Percentiles rank a stretch among this genome's conserved stretches.
These are phyloP conservation scores for Heimioporus sp. DNA, from an alignment of 768 basidiomycete genomes.

Conservation along the genomic window DNA sequence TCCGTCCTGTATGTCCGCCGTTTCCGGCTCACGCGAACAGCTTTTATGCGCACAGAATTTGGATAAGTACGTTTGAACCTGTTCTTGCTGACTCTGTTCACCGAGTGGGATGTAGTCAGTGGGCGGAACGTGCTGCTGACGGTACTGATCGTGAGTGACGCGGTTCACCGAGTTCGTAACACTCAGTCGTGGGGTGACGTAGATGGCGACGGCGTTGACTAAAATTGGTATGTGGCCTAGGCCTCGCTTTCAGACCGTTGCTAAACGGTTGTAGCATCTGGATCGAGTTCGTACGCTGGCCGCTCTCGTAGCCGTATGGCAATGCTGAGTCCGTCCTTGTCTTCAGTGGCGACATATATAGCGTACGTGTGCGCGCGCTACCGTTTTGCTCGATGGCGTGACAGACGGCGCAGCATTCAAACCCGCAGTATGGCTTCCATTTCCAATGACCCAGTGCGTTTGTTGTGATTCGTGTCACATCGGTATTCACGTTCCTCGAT, in stretches of 20 bases:
- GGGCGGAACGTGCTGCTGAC: neutral
- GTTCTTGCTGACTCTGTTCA: neutral
- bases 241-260: neutral
- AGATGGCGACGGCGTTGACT: neutral
- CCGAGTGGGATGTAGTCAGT: constrained; percentile 1
- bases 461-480: too few relatives aligned
- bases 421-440: neutral
- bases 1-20: too few relatives aligned
- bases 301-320: neutral
- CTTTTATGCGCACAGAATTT: constrained; percentile 12
- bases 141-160: constrained; percentile 5
- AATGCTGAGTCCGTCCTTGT: neutral
- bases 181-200: neutral
- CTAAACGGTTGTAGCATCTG: neutral
- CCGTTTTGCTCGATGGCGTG: too few relatives aligned
- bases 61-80: constrained; percentile 6
- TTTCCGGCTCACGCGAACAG: neutral
- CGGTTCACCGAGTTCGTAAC: neutral
- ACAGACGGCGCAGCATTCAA: neutral
- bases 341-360: too few relatives aligned
- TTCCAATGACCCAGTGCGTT: neutral
- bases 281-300: constrained; percentile 6
- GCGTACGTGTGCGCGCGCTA: too few relatives aligned
- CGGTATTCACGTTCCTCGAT: too few relatives aligned
- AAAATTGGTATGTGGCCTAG: constrained; percentile 2